Conservation (phyloP, 352 stramenopile species). For the Plasmopara halstedii region DNA sequence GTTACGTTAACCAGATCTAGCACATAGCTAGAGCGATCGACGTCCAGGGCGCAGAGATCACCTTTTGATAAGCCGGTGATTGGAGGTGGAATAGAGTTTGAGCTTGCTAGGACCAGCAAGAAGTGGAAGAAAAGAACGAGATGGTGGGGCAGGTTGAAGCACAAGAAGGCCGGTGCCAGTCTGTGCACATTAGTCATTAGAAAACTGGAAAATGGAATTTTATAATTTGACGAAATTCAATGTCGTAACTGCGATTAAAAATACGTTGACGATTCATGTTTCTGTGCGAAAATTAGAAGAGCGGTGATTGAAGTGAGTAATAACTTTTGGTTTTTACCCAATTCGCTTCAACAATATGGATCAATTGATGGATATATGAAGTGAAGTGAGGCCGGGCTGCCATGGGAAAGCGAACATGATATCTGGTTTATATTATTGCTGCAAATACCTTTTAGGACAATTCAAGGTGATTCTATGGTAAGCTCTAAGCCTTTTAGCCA, state of each 20-base stretch:
- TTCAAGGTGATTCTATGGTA: no score
- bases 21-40: constrained; percentile 29
- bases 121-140: background rate
- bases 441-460: no score
- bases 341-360: no score
- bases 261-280: no score
- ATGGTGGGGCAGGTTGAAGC: background rate
- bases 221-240: background rate
- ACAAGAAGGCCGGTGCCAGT: background rate
- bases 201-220: background rate
- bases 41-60: constrained; percentile 49
- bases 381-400: no score
- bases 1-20: constrained; percentile 40
- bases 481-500: no score
- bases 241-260: background rate
- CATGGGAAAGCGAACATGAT: no score
- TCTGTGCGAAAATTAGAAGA: no score
- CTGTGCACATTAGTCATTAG: background rate
- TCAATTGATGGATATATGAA: no score
- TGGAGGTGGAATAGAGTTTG: background rate
- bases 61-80: constrained; percentile 24
- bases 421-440: no score
- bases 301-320: no score
- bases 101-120: background rate
- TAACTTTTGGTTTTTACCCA: no score